Percentiles rank a stretch among this genome's conserved stretches.
Evolutionary conservation across 2,329 filamentous ascomycete species (phyloP).

Genomic region (Zymoseptoria passerinii): DNA sequence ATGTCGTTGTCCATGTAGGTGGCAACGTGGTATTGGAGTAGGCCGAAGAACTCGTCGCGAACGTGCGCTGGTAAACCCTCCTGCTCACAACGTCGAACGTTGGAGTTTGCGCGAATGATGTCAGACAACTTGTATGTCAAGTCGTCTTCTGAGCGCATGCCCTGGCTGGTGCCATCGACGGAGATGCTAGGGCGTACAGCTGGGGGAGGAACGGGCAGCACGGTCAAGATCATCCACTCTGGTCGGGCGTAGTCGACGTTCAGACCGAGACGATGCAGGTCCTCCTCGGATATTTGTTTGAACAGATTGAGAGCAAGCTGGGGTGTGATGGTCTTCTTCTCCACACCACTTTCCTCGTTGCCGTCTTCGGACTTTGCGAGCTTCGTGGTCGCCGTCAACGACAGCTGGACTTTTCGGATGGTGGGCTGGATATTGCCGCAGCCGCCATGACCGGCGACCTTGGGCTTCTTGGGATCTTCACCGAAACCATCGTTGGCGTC

Average conservation of each 20-base stretch:
- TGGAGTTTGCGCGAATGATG: constrained; percentile 94
- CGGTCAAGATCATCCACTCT: constrained; percentile 96
- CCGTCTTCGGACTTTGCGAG: constrained; percentile 66
- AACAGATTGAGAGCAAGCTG: constrained; percentile 81
- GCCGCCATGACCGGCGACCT: constrained; percentile 61
- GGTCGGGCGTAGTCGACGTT: constrained; percentile 92
- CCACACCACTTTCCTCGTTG: constrained; percentile 54
- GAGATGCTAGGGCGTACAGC: constrained; percentile 95
- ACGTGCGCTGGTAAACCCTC: constrained; percentile 91
- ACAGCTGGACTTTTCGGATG: constrained; percentile 78
- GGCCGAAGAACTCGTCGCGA: constrained; percentile 76
- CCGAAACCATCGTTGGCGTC: constrained; percentile 63
- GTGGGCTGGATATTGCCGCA: constrained; percentile 88
- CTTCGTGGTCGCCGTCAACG: constrained; percentile 70
- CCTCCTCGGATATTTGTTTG: constrained; percentile 70
- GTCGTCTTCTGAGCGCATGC: constrained; percentile 94
- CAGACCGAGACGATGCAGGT: constrained; percentile 78
- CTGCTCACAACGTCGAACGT: constrained; percentile 81
- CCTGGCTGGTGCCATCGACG: constrained; percentile 86
- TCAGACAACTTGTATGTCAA: constrained; percentile 98
- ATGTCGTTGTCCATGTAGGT: constrained; percentile 99
- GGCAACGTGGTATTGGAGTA: constrained; percentile 95
- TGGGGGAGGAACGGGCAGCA: constrained; percentile 88
- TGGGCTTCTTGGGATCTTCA: constrained; percentile 49
- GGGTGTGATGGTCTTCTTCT: constrained; percentile 75